Evolutionary conservation across 2,329 filamentous ascomycete genomes (phyloP).

Genomic region (Aspergillus jensenii): DNA sequence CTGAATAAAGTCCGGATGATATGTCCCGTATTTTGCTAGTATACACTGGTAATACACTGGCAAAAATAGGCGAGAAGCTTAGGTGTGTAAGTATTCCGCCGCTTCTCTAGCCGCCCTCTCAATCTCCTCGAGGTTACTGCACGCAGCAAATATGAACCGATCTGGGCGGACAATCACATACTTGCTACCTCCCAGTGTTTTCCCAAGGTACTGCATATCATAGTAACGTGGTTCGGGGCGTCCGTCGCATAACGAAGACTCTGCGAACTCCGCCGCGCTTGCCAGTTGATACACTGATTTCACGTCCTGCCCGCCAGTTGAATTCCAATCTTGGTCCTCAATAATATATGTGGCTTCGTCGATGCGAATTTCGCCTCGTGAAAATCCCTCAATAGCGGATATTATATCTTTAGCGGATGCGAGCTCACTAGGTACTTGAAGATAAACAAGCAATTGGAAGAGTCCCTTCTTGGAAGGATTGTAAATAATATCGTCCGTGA

Average conservation of each 20-base stretch:
- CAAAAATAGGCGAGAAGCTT: background rate
- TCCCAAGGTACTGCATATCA: conserved; percentile 25
- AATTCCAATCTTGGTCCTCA: background rate
- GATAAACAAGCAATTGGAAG: conserved; percentile 33
- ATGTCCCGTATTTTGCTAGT: no score
- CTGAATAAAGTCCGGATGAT: no score
- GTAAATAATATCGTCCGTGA: conserved; percentile 38
- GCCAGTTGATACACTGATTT: conserved; percentile 24
- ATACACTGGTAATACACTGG: no score
- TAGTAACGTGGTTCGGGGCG: conserved; percentile 31
- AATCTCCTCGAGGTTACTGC: conserved; percentile 23
- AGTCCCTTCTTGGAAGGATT: conserved; percentile 23
- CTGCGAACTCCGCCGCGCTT: conserved; percentile 28
- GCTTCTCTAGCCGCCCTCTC: background rate
- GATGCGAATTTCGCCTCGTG: background rate
- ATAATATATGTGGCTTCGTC: conserved; percentile 13
- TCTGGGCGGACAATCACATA: conserved; percentile 35
- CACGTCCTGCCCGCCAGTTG: no score
- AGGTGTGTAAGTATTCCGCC: background rate
- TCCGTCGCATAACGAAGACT: conserved; percentile 26
- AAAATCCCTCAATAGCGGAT: background rate
- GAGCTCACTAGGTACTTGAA: conserved; percentile 9
- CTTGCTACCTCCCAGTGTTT: conserved; percentile 15
- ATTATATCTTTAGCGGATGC: background rate
- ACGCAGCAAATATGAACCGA: conserved; percentile 36